Conservation (phyloP, 305 asterid genomes). For the Rubia tinctorum region DNA sequence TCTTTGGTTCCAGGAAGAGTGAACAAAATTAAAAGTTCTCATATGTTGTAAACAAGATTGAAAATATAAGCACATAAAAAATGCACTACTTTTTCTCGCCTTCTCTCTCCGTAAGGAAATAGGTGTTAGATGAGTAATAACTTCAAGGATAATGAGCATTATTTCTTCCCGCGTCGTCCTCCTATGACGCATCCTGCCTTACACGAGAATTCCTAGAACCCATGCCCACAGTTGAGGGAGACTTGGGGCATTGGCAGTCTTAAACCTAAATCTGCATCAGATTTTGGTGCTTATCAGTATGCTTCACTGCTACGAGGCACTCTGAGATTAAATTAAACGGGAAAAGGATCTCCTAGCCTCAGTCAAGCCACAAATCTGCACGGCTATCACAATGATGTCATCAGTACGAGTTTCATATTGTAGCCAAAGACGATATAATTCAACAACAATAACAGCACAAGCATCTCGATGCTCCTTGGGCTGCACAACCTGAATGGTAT, state of each 20-base stretch:
- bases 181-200: slow-evolving; percentile 78
- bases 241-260: slow-evolving; percentile 75
- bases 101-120: slow-evolving; percentile 4
- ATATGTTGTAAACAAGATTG: background rate
- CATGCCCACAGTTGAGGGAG: slow-evolving; percentile 78
- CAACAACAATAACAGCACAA: slow-evolving; percentile 97
- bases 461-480: slow-evolving; percentile 94
- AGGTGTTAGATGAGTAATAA: slow-evolving; percentile 16
- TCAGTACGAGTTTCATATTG: slow-evolving; percentile 97
- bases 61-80: background rate
- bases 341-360: slow-evolving; percentile 48
- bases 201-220: slow-evolving; percentile 61
- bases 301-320: background rate
- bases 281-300: slow-evolving; percentile 27
- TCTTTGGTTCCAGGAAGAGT: too few species aligned
- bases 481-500: slow-evolving; percentile 56
- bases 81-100: slow-evolving; percentile 7
- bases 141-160: slow-evolving; percentile 25
- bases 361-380: slow-evolving; percentile 67
- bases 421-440: slow-evolving; percentile 92
- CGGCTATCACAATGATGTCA: slow-evolving; percentile 91
- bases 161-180: slow-evolving; percentile 99
- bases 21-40: slow-evolving; percentile 37
- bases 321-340: background rate
- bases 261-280: slow-evolving; percentile 38